These are phyloP conservation scores for Stagonosporopsis cucurbitacearum DNA, from an alignment of 2,329 filamentous ascomycete species.

Conservation along the genomic window DNA sequence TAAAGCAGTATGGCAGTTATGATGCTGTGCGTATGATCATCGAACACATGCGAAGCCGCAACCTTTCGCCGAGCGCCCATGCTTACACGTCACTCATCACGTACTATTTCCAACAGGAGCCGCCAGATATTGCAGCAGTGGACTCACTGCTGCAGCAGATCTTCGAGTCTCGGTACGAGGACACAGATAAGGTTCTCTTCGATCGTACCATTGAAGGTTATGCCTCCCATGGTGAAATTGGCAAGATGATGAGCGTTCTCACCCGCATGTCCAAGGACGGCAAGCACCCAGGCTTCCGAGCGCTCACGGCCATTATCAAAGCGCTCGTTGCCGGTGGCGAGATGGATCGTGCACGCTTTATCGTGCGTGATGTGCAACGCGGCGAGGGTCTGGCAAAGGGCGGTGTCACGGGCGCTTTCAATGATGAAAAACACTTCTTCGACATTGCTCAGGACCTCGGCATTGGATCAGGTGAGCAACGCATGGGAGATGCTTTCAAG, in stretches of 20 bases:
- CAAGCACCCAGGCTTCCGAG: slow-evolving; percentile 52
- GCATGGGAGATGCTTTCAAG: slow-evolving; percentile 20
- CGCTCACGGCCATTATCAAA: slow-evolving; percentile 48
- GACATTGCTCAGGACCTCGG: slow-evolving; percentile 17
- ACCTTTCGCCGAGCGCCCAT: slow-evolving; percentile 64
- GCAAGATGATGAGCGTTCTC: slow-evolving; percentile 53
- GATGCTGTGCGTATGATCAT: slow-evolving; percentile 66
- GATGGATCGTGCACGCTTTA: slow-evolving; percentile 37
- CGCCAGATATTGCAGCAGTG: slow-evolving; percentile 67
- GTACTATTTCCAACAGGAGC: slow-evolving; percentile 66
- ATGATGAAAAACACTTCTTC: slow-evolving; percentile 29
- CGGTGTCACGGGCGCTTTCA: slow-evolving; percentile 25
- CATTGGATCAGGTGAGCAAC: slow-evolving; percentile 18
- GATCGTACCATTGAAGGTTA: slow-evolving; percentile 74
- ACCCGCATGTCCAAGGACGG: slow-evolving; percentile 48
- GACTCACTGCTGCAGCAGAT: slow-evolving; percentile 62
- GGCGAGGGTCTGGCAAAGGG: slow-evolving; percentile 39
- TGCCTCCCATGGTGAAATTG: slow-evolving; percentile 60
- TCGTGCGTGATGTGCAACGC: slow-evolving; percentile 49
- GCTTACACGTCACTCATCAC: slow-evolving; percentile 78
- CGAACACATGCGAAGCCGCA: slow-evolving; percentile 63
- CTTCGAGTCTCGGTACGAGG: slow-evolving; percentile 34
- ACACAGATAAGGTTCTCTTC: slow-evolving; percentile 67
- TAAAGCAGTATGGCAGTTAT: slow-evolving; percentile 57
- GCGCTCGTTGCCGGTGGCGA: slow-evolving; percentile 49